Base-by-base conservation (phyloP, 352 stramenopile genomes). In the Globisporangium iwayamae region DNA sequence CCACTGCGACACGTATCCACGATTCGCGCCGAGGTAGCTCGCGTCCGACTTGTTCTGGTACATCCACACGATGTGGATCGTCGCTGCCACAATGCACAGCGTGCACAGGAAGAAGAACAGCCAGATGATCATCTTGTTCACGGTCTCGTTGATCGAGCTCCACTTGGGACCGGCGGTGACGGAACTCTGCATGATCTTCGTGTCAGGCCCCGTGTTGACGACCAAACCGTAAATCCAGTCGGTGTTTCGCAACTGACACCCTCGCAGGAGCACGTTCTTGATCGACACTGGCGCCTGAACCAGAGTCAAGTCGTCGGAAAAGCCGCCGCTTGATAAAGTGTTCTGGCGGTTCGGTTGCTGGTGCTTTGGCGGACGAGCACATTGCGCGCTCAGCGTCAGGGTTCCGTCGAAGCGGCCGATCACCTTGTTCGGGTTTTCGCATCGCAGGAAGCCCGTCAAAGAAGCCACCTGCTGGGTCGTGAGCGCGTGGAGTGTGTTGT, bases 201-300 rank as follows among this genome's bases (percentile, higher is more conserved):
- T 93, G 63, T 93, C 84, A 0, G 82, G 72, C 0, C 84, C 84
- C 2, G 90, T 97, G 72, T 97, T 97, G 25, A 98, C 66, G 13
- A 97, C 87, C 20, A 96, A 63, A 13, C 91, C 88, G 60, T 94
- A 91, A 38, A 97, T 90, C 72, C 73, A 97, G 43, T 94, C 86
- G 8, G 91, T 97, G 65, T 97, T 96, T 32, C 91, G 80, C 46
- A 98, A 50, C 53, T 92, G 74, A 47, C 83, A 95, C 34, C 90
- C 91, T 32, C 91, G 87, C 46, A 97, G 70, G 41, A 98, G 67
- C 14, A 98, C 75, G 70, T 97, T 97, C 60, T 94, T 93, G 41
- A 90, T 89, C 3, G 81, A 80, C 30, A 94, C 75, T 0, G 84
- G 80, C 53, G 85, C 71, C 36, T 85, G 75, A 32, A 78, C 66